A percentile compares a stretch with the other conserved stretches of the same genome.
phyloP scores from a whole-genome alignment of 2,329 filamentous ascomycete species.

The Monascus ruber region DNA sequence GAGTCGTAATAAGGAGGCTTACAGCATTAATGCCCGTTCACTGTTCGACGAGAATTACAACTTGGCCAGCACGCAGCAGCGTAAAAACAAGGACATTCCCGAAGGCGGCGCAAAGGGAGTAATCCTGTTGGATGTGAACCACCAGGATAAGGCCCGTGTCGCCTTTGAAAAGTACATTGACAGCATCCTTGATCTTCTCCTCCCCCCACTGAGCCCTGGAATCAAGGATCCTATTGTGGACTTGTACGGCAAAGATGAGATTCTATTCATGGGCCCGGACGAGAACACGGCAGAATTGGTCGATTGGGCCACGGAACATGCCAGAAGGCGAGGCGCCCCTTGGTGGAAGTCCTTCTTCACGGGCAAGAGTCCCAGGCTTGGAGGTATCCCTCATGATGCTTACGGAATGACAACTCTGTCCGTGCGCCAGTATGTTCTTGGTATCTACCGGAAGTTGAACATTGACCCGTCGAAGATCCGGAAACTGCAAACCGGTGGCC shows the following conservation, averaged over 20 bases:
- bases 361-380: constrained; percentile 89
- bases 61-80: constrained; percentile 93
- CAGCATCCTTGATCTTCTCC: constrained; percentile 86
- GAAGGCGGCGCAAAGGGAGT: constrained; percentile 98
- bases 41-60: constrained; percentile 99
- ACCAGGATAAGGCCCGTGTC: constrained; percentile 83
- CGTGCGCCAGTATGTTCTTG: constrained; percentile 88
- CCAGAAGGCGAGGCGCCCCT: constrained; percentile 70
- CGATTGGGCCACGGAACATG: constrained; percentile 97
- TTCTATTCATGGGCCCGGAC: constrained; percentile 95
- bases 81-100: constrained; percentile 99
- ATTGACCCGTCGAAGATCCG: constrained; percentile 73
- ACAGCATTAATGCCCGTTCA: constrained; percentile 89
- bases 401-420: constrained; percentile 98
- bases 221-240: constrained; percentile 99
- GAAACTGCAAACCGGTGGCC: constrained; percentile 96
- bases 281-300: constrained; percentile 98
- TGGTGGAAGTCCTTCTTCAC: constrained; percentile 99
- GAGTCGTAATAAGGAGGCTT: constrained; percentile 90
- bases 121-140: constrained; percentile 81
- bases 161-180: constrained; percentile 99
- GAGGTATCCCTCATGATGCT: constrained; percentile 87
- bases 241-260: constrained; percentile 87
- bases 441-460: constrained; percentile 92
- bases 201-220: constrained; percentile 80